Base-by-base conservation (phyloP, 192 early-diverging fungal genomes). In the Glomus cerebriforme region DNA sequence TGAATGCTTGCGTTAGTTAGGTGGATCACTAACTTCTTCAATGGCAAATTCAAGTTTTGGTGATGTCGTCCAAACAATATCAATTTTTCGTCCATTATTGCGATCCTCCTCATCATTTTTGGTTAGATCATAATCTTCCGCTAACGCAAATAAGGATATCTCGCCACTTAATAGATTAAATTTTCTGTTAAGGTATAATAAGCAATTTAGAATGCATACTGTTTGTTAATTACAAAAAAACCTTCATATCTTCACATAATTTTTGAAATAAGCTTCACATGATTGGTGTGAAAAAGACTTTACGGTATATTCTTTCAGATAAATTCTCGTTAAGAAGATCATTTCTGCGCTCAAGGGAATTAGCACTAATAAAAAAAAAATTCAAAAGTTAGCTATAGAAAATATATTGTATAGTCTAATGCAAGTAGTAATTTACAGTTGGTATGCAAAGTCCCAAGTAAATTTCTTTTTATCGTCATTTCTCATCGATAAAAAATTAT, bases 371-470 rank as follows among this genome's bases (percentile, higher is more conserved):
- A 72, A 72, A 72, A 67, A 37, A 1, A 72, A 72, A 54, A n/a
- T n/a, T 27, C 24, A 58, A 72, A 72, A 45, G 32, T 72, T 72
- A 72, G 24, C 8, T 27, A 72, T 72, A 72, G 24, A 72, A 72
- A 72, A 54, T 54, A 70, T 70, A 70, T 70, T 70, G 35, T 15
- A 70, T 70, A 39, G 15, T 70, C 68, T n/a, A n/a, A 69, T 69
- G 35, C 35, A 69, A 70, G 68, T 70, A 70, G 68, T 70, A 70
- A 70, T 72, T 72, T 72, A 72, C 45, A 72, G 70, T 49, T 72
- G 47, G 24, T 72, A 72, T 72, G 24, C 45, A 54, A 72, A 54
- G 24, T 72, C 24, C 45, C 45, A 72, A 1, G 70, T 72, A 72
- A 72, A 72, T 54, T 72, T 72, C 15, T 72, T 72, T 72, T 43